phyloP scores from a whole-genome alignment of 371 early-diverging fungal species.

The Zancudomyces culisetae region DNA sequence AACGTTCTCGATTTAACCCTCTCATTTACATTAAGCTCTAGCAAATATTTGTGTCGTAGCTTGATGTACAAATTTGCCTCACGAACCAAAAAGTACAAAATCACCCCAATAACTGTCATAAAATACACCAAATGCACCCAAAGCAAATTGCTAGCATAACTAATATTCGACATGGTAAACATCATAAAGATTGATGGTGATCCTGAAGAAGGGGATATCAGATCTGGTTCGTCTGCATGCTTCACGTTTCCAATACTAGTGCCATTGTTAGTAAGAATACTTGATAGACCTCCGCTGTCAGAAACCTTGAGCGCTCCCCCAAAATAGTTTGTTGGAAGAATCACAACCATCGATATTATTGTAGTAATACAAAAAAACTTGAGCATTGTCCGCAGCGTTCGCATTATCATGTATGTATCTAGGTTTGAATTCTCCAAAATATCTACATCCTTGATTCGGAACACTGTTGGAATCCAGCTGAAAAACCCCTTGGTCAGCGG shows the following conservation, averaged over 20 bases:
- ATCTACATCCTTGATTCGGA: slow-evolving; percentile 32
- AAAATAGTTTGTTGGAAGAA: slow-evolving; percentile 43
- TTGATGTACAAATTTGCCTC: slow-evolving; percentile 42
- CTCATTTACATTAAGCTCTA: slow-evolving; percentile 32
- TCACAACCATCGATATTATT: slow-evolving; percentile 34
- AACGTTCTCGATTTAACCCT: slow-evolving; percentile 7
- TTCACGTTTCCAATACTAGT: too few species aligned
- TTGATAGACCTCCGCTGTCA: too few species aligned
- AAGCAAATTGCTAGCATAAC: slow-evolving; percentile 20
- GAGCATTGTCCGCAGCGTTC: slow-evolving; percentile 41
- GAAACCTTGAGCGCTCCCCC: too few species aligned
- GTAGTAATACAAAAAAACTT: slow-evolving; percentile 34
- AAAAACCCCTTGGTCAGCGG: slow-evolving; percentile 28
- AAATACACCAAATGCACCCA: slow-evolving; percentile 54
- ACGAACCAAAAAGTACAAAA: slow-evolving; percentile 33
- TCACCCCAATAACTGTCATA: slow-evolving; percentile 16
- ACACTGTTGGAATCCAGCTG: slow-evolving; percentile 36
- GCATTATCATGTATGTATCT: slow-evolving; percentile 61
- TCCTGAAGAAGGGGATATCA: too few species aligned
- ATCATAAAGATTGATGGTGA: slow-evolving; percentile 23
- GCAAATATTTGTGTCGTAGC: slow-evolving; percentile 44
- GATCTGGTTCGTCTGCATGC: too few species aligned
- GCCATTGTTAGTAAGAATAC: too few species aligned
- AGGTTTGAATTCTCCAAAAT: slow-evolving; percentile 42
- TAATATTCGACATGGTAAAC: slow-evolving; percentile 47